These are phyloP conservation scores for Halocafeteria seosinensis DNA, from an alignment of 108 stramenopile species.

Conservation along the genomic window DNA sequence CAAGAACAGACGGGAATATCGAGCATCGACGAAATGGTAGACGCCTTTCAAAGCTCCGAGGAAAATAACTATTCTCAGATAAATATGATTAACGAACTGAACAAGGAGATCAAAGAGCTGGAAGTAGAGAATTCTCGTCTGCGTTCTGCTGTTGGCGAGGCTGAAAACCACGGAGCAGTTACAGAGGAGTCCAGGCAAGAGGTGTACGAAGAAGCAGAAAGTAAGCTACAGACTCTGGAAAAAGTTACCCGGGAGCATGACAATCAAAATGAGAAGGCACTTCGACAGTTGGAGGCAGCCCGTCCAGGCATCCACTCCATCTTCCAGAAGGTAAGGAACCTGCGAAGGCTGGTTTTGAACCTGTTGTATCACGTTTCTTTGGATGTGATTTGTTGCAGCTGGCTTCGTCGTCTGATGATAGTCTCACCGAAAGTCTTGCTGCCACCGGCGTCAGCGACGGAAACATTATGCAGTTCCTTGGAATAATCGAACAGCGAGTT, in stretches of 20 bases:
- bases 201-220: conserved; percentile 43
- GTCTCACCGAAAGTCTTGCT: conserved; percentile 20
- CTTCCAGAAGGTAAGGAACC: no score
- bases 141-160: not conserved
- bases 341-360: no score
- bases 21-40: conserved; percentile 49
- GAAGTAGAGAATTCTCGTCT: conserved; percentile 9
- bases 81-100: conserved; percentile 50
- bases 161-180: not conserved
- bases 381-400: no score
- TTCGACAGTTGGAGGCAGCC: conserved; percentile 38
- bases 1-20: conserved; percentile 43
- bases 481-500: conserved; percentile 49
- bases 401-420: not conserved
- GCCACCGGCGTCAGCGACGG: conserved; percentile 44
- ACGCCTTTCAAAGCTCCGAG: conserved; percentile 46
- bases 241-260: conserved; percentile 46
- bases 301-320: conserved; percentile 40
- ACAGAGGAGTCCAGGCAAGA: conserved; percentile 29
- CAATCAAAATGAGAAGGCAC: conserved; percentile 31
- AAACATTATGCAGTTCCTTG: conserved; percentile 56
- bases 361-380: no score
- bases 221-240: conserved; percentile 33
- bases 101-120: conserved; percentile 49
- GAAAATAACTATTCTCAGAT: conserved; percentile 55